Evolutionary conservation across 2,329 filamentous ascomycete species (phyloP).

Genomic region (Metarhizium humberi): DNA sequence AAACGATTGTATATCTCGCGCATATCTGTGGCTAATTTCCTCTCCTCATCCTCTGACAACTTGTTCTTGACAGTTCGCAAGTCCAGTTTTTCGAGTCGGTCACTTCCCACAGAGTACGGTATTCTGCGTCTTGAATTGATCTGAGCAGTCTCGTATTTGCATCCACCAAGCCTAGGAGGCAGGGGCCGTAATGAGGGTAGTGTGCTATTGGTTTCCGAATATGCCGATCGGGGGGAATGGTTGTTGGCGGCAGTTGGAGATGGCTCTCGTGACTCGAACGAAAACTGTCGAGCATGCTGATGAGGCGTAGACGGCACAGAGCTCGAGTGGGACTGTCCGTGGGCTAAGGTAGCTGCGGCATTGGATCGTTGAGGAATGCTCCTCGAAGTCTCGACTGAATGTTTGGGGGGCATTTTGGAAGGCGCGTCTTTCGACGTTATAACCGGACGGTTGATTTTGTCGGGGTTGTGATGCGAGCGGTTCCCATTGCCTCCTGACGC

Average conservation of each 20-base stretch:
- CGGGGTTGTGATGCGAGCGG: slow-evolving; percentile 45
- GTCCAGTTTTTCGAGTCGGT: slow-evolving; percentile 63
- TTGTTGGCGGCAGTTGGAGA: slow-evolving; percentile 69
- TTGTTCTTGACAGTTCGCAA: slow-evolving; percentile 63
- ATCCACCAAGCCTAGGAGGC: slow-evolving; percentile 51
- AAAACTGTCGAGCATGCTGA: slow-evolving; percentile 76
- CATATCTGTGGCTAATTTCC: slow-evolving; percentile 72
- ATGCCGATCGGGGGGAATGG: slow-evolving; percentile 82
- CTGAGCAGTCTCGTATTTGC: slow-evolving; percentile 82
- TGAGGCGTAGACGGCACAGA: slow-evolving; percentile 92
- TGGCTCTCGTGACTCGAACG: slow-evolving; percentile 66
- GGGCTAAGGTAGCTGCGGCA: slow-evolving; percentile 17
- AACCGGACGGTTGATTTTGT: slow-evolving; percentile 54
- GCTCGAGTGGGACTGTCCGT: slow-evolving; percentile 53
- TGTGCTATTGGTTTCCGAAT: slow-evolving; percentile 76
- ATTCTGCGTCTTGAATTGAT: slow-evolving; percentile 77
- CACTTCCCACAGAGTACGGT: slow-evolving; percentile 81
- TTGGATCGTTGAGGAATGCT: slow-evolving; percentile 19
- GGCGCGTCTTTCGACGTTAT: slow-evolving; percentile 47
- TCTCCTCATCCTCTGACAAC: slow-evolving; percentile 63
- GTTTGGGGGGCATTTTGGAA: slow-evolving; percentile 42
- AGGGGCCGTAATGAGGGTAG: slow-evolving; percentile 59
- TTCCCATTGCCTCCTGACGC: slow-evolving; percentile 55
- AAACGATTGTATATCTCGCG: slow-evolving; percentile 75
- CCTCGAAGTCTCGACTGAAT: slow-evolving; percentile 22